Percentiles rank a stretch among this genome's conserved stretches.
Conservation (phyloP, 306 rosid genomes). For the Dalbergia cultrata region DNA sequence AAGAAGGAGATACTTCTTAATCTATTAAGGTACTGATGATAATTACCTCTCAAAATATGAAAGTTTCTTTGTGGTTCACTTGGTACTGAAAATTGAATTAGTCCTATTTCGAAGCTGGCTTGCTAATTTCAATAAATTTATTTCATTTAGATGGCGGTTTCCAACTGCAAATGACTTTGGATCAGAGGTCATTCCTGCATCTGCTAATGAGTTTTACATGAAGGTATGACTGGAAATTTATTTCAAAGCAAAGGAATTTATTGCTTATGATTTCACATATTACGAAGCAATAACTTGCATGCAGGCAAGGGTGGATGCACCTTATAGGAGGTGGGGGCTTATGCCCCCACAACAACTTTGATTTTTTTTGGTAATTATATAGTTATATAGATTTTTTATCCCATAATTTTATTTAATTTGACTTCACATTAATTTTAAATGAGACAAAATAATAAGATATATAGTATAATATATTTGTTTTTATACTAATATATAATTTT, state of each 20-base stretch:
- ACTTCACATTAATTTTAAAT: no score
- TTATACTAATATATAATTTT: no score
- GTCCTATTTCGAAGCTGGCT: no score
- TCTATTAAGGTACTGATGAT: constrained; percentile 70
- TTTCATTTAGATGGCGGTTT: constrained; percentile 86
- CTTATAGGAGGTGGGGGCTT: no score
- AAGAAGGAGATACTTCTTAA: constrained; percentile 95
- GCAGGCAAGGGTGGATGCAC: no score
- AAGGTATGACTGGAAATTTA: constrained; percentile 55
- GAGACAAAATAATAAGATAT: no score
- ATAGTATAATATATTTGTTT: no score
- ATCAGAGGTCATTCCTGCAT: constrained; percentile 90
- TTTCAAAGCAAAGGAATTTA: constrained; percentile 7
- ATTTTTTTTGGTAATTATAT: no score
- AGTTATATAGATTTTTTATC: no score
- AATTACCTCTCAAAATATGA: background rate
- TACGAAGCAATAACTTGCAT: constrained; percentile 15
- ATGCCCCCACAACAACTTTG: no score
- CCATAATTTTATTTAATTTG: no score
- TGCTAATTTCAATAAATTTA: constrained; percentile 40
- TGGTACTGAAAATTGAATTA: background rate
- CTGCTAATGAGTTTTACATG: constrained; percentile 70
- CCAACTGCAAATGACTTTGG: constrained; percentile 99
- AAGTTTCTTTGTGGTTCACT: constrained; percentile 30
- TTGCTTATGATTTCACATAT: constrained; percentile 14